These are phyloP conservation scores for Solanum gandarillasii DNA, from an alignment of 257 asterid genomes.

Conservation along the genomic window DNA sequence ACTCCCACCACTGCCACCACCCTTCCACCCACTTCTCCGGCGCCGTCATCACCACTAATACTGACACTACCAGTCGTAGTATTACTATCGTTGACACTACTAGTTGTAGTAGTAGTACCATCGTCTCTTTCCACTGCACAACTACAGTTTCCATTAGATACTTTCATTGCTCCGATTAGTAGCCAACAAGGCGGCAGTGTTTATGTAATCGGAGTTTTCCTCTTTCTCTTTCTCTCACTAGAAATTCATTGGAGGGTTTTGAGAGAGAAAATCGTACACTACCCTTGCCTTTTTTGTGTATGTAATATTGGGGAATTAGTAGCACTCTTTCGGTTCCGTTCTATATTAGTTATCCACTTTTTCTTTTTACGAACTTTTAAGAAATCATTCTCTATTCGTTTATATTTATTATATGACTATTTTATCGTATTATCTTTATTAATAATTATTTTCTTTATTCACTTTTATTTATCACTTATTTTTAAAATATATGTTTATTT, in stretches of 20 bases:
- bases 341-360: neutral
- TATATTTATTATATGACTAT: too few relatives aligned
- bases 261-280: neutral
- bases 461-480: too few relatives aligned
- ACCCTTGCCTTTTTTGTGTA: neutral
- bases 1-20: conserved; percentile 77
- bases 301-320: neutral
- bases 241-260: neutral
- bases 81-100: neutral
- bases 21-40: conserved; percentile 13
- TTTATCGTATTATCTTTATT: too few relatives aligned
- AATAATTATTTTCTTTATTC: too few relatives aligned
- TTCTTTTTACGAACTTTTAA: too few relatives aligned
- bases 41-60: conserved; percentile 8
- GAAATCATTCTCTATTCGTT: too few relatives aligned
- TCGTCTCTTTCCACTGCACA: neutral
- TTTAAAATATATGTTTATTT: too few relatives aligned
- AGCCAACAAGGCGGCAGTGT: neutral
- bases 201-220: neutral
- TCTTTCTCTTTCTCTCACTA: neutral
- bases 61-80: neutral
- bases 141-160: neutral
- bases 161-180: neutral
- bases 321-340: neutral
- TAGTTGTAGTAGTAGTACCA: neutral